Evolutionary conservation across 768 basidiomycete genomes (phyloP), one percentile per base, ranked within the genome.

Genomic region (Rhodotorula babjevae): DNA sequence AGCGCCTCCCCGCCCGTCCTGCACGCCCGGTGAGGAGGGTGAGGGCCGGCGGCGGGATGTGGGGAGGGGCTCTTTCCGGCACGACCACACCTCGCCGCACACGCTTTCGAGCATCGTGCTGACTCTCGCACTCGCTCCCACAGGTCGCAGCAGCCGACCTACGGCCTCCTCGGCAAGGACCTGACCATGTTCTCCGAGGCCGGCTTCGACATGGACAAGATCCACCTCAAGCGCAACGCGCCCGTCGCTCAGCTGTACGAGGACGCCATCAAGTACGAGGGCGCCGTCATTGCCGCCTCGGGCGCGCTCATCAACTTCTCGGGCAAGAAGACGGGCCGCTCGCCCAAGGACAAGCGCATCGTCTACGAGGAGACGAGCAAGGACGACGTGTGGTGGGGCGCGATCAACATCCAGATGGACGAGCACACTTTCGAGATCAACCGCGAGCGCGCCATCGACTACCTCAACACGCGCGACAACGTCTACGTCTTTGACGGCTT

Each of bases 301-400:
- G 96, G 96, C 64, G 93, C 96, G 29, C 85, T 99, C 79, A 99
- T 99, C 88, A 99, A 99, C 87, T 99, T 98, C 79, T 96, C 93
- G 18, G 96, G 96, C 42, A 98, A 97, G 86, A 99, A 99, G 86
- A 98, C 96, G 5, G 96, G 96, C 67, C 87, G 96, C 61, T 90
- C 88, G 77, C 96, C 96, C 65, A 99, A 98, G 82, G 96, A 99
- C 87, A 99, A 98, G 87, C 93, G 96, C 73, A 97, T 99, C 80
- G 96, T 99, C 79, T 98, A 85, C 81, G 96, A 99, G 82, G 94
- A 98, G 78, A 90, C 91, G 64, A 89, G 88, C 83, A 96, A 93
- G 83, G 93, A 97, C 80, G 87, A 97, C 74, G 90, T 99, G 81
- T 99, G 96, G 60, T 98, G 96, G 96, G 95, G 96, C 53, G 89